phyloP scores from a whole-genome alignment of 2,329 filamentous ascomycete species.

The Ceratocystiopsis brevicomis region DNA sequence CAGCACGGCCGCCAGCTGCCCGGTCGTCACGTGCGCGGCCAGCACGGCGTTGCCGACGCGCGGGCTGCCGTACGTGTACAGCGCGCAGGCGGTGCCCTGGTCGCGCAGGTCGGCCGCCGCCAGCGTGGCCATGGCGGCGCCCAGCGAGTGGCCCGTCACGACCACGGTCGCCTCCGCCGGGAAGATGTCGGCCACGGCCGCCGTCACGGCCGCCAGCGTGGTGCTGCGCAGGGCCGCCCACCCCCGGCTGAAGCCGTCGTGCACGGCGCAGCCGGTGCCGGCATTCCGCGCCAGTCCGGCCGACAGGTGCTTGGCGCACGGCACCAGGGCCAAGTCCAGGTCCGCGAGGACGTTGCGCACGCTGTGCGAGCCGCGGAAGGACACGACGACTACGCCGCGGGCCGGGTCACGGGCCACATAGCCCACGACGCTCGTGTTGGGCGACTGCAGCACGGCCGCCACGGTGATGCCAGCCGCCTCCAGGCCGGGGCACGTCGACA shows the following conservation, averaged over 20 bases:
- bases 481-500: conserved; percentile 24
- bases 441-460: conserved; percentile 20
- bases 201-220: conserved; percentile 24
- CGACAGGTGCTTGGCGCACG: conserved; percentile 13
- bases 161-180: conserved; percentile 22
- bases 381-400: conserved; percentile 35
- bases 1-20: conserved; percentile 17
- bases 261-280: conserved; percentile 28
- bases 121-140: conserved; percentile 43
- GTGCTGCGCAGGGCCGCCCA: conserved; percentile 33
- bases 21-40: conserved; percentile 29
- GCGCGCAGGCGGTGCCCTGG: conserved; percentile 26
- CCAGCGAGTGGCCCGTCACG: conserved; percentile 50
- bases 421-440: conserved; percentile 18
- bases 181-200: conserved; percentile 15
- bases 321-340: conserved; percentile 21
- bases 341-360: conserved; percentile 45
- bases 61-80: conserved; percentile 50
- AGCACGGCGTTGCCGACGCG: conserved; percentile 41
- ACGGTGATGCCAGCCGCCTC: conserved; percentile 24
- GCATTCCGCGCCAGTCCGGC: conserved; percentile 9
- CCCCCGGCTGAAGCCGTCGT: conserved; percentile 38
- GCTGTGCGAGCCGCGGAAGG: conserved; percentile 39
- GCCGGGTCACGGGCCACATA: conserved; percentile 31
- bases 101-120: conserved; percentile 36